Evolutionary conservation across 331 rosid genomes (phyloP), one percentile per base, ranked within the genome.

Genomic region (Malus hybrid): DNA sequence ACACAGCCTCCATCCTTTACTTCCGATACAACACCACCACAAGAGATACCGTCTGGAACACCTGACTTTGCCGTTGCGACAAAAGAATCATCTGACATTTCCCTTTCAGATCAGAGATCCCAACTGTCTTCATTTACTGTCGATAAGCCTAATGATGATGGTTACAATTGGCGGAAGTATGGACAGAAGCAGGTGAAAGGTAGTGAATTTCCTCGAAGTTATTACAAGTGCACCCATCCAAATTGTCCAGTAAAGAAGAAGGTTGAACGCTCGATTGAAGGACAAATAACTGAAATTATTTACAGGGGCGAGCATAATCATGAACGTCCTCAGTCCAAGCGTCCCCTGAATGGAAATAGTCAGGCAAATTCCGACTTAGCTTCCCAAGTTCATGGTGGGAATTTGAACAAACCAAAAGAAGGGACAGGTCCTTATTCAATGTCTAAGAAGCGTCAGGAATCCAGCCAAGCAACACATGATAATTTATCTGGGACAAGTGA

Each of bases 141-240:
- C 8, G 92, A 88, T 48, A 87, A 90, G 83, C 95, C 92, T 59
- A 85, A 86, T 22, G 85, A 84, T 5, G 97, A 93, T 59, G 96
- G 94, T 42, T 88, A 77, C 84, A 88, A 86, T 69, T 90, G 96
- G 96, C 80, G 93, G 60, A 88, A 86, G 71, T 88, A 88, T 56
- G 93, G 96, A 11, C 96, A 88, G 81, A 90, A 88, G 85, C 90
- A 86, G 28, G 87, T 90, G 80, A 90, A 88, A 33, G 96, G 96
- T 27, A 88, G 93, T 6, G 91, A 88, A 52, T 88, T 85, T 77
- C 96, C 88, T 50, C 80, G 91, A 57, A 88, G 93, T 61, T 90
- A 88, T 69, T 90, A 88, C 52, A 90, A 90, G 70, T 90, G 96
- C 83, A 88, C 90, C 1, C 78, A 74, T 77, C 84, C 84, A 13